These are phyloP conservation scores for Coemansia sp. DNA, from an alignment of 192 early-diverging fungal genomes.

Conservation along the genomic window DNA sequence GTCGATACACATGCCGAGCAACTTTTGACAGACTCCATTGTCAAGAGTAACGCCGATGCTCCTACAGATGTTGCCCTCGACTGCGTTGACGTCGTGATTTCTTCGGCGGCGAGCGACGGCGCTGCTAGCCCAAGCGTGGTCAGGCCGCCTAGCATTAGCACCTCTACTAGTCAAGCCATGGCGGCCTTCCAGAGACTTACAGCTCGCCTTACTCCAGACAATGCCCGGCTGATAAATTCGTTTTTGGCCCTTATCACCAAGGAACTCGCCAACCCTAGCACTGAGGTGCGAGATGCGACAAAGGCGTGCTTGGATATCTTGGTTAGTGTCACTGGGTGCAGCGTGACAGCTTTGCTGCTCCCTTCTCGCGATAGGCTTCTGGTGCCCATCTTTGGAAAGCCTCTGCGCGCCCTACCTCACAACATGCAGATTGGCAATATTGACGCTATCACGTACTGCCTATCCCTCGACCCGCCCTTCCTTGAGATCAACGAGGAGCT, in stretches of 20 bases:
- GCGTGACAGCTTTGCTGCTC: constrained; percentile 81
- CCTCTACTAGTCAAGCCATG: constrained; percentile 11
- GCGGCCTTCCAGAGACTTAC: constrained; percentile 36
- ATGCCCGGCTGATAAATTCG: constrained; percentile 41
- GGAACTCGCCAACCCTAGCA: constrained; percentile 91
- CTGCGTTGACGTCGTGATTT: neutral
- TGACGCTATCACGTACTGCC: constrained; percentile 97
- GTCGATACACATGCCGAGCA: neutral
- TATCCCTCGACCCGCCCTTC: constrained; percentile 84
- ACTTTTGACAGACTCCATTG: neutral
- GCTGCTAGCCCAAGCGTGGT: neutral
- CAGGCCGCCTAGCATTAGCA: constrained; percentile 6
- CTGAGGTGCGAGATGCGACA: constrained; percentile 83
- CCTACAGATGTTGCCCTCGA: neutral
- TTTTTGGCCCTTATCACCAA: constrained; percentile 69
- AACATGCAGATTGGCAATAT: constrained; percentile 98
- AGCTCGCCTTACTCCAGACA: constrained; percentile 36
- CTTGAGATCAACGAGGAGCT: constrained; percentile 92
- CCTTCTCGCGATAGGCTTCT: constrained; percentile 86
- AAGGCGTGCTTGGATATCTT: constrained; percentile 81
- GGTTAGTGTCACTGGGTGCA: constrained; percentile 73
- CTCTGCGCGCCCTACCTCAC: constrained; percentile 91
- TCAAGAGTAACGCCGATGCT: neutral
- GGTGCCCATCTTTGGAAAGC: constrained; percentile 93
- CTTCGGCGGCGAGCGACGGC: neutral